These are phyloP conservation scores for Nyctanthes arbortristis DNA, from an alignment of 257 asterid species.

Conservation along the genomic window DNA sequence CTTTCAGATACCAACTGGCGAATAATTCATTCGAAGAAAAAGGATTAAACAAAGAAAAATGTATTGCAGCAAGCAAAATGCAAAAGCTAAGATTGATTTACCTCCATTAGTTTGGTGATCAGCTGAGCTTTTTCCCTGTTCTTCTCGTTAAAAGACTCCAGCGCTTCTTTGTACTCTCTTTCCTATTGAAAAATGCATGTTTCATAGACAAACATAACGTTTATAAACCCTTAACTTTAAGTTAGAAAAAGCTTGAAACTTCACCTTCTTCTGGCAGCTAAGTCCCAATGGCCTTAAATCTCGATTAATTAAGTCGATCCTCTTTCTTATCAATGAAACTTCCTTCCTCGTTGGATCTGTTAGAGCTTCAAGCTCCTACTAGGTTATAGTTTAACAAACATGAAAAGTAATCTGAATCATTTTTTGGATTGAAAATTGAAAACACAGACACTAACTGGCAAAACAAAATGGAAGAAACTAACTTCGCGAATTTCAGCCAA, in stretches of 20 bases:
- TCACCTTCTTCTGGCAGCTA: constrained; percentile 79
- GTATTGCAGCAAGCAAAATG: neutral
- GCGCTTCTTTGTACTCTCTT: constrained; percentile 78
- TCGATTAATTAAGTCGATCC: constrained; percentile 57
- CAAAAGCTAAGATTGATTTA: constrained; percentile 19
- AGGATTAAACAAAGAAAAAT: neutral
- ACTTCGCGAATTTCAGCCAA: constrained; percentile 85
- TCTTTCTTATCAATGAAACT: constrained; percentile 61
- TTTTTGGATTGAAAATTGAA: neutral
- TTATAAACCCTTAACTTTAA: neutral
- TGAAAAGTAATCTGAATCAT: neutral
- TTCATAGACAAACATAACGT: too few species aligned
- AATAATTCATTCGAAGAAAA: constrained; percentile 4
- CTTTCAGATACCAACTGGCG: constrained; percentile 81
- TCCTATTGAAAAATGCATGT: constrained; percentile 41
- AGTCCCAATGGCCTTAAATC: constrained; percentile 68
- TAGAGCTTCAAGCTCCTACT: constrained; percentile 78
- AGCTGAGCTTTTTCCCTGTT: constrained; percentile 80
- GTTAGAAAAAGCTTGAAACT: neutral
- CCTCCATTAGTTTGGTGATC: constrained; percentile 77
- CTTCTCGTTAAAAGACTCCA: constrained; percentile 77
- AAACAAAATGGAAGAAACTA: too few species aligned
- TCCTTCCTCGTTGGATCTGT: constrained; percentile 87
- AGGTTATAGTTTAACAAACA: constrained; percentile 28
- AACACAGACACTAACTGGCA: neutral